Percentiles rank a stretch among this genome's conserved stretches.
phyloP scores from a whole-genome alignment of 352 stramenopile species.

The Phytophthora lateralis region DNA sequence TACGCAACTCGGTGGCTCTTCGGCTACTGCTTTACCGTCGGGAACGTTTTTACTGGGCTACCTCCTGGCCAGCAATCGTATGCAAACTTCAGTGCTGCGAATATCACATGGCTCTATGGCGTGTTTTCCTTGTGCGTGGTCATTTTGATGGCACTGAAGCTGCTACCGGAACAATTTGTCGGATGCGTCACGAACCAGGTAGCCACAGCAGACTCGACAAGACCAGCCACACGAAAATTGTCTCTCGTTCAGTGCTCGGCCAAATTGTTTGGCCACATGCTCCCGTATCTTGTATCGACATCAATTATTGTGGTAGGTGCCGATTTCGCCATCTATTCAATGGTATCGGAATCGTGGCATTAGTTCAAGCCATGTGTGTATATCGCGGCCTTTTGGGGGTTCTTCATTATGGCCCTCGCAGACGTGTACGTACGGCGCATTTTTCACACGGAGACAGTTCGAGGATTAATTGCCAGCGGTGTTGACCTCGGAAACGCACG shows the following conservation, averaged over 20 bases:
- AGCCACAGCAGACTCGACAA: too few relatives aligned
- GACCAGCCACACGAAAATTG: not conserved
- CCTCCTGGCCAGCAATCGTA: constrained; percentile 10
- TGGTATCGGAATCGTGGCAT: constrained; percentile 11
- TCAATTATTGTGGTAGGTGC: constrained; percentile 11
- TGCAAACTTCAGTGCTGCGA: constrained; percentile 8
- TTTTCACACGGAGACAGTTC: constrained; percentile 13
- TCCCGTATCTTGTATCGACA: constrained; percentile 5
- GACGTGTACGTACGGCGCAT: constrained; percentile 21
- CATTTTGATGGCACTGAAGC: constrained; percentile 6
- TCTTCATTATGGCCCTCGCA: constrained; percentile 19
- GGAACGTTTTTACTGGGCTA: constrained; percentile 7
- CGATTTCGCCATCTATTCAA: constrained; percentile 10
- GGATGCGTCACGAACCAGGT: not conserved
- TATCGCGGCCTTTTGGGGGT: constrained; percentile 21
- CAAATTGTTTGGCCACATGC: constrained; percentile 9
- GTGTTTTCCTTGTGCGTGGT: constrained; percentile 13
- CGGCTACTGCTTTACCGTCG: constrained; percentile 14
- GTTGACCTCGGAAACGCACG: not conserved
- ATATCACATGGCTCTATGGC: constrained; percentile 13
- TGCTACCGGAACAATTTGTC: constrained; percentile 14
- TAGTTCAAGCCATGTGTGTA: constrained; percentile 28
- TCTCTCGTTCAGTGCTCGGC: constrained; percentile 8
- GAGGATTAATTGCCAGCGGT: not conserved
- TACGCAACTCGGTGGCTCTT: constrained; percentile 19